Conservation (phyloP, 345 rosid genomes). For the Arabidopsis suecica region DNA sequence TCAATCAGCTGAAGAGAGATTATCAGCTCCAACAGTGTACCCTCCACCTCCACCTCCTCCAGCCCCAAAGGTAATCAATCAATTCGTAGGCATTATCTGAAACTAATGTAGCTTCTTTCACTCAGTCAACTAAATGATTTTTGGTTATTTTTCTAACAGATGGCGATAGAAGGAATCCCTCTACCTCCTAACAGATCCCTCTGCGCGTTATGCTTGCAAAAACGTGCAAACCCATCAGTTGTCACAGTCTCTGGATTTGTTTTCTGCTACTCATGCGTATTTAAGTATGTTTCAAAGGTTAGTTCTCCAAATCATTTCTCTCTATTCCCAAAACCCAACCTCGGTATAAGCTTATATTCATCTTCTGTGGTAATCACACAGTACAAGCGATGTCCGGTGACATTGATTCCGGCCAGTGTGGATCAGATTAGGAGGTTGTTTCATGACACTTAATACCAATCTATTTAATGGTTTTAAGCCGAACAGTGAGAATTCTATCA, state of each 20-base stretch:
- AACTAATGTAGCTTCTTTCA: not conserved
- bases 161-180: slow-evolving; percentile 86
- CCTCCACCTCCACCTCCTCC: slow-evolving; percentile 99
- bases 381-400: slow-evolving; percentile 94
- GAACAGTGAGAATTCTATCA: not conserved
- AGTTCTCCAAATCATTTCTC: slow-evolving; percentile 37
- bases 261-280: slow-evolving; percentile 92
- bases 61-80: slow-evolving; percentile 69
- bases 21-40: slow-evolving; percentile 96
- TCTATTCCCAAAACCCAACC: not conserved
- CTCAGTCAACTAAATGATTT: not conserved
- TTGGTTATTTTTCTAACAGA: slow-evolving; percentile 51
- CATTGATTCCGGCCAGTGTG: slow-evolving; percentile 74
- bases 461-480: slow-evolving; percentile 17
- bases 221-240: slow-evolving; percentile 93
- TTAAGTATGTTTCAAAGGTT: slow-evolving; percentile 91
- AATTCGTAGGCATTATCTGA: slow-evolving; percentile 15
- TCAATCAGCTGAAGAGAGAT: slow-evolving; percentile 99
- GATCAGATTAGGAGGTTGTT: slow-evolving; percentile 95
- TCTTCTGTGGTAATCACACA: slow-evolving; percentile 40
- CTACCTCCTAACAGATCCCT: slow-evolving; percentile 73
- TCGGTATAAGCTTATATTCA: slow-evolving; percentile 4
- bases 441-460: slow-evolving; percentile 66
- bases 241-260: slow-evolving; percentile 96
- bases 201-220: slow-evolving; percentile 93